Evolutionary conservation across 2,329 filamentous ascomycete genomes (phyloP), one percentile per base, ranked within the genome.

Genomic region (Xylariaceae sp.): DNA sequence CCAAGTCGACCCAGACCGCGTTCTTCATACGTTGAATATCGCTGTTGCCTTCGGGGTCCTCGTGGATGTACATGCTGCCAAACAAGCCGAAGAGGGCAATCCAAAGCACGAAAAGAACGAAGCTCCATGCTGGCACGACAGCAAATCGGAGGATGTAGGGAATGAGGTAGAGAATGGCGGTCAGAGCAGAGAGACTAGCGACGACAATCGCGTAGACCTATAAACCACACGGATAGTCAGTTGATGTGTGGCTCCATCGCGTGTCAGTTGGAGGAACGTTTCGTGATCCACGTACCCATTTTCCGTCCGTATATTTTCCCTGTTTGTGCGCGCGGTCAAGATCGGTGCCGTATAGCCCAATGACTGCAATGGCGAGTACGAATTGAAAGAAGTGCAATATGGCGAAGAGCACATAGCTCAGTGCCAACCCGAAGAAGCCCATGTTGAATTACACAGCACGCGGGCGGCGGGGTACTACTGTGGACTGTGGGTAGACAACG

Each of bases 31-130:
- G 83, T 64, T 79, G 76, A 55, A 94, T 82, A 46, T 82, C 86
- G 36, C 67, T 66, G 69, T 90, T 82, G 12, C 86, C 87, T 70
- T 89, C 79, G 0, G 87, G 73, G 56, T 91, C 73, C 67, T 87
- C 87, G 51, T 84, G 74, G 70, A 96, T 89, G 78, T 88, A 96
- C 80, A 94, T 76, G 75, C 82, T 86, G 51, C 87, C 92, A 71
- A 96, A 96, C 58, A 95, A 78, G 16, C 91, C 92, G 72, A 96
- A 96, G 5, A 95, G 80, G 2, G 87, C 84, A 58, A 92, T 85
- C 88, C 91, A 96, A 26, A 96, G 82, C 61, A 95, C 79, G 66
- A 89, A 90, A 16, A 96, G 74, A 12, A 94, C 71, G 33, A 81
- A 75, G 73, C 92, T 89, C 87, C 90, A 92, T 47, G 79, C 75